These are phyloP conservation scores for Rehmannia glutinosa DNA, from an alignment of 257 asterid species.

Conservation along the genomic window DNA sequence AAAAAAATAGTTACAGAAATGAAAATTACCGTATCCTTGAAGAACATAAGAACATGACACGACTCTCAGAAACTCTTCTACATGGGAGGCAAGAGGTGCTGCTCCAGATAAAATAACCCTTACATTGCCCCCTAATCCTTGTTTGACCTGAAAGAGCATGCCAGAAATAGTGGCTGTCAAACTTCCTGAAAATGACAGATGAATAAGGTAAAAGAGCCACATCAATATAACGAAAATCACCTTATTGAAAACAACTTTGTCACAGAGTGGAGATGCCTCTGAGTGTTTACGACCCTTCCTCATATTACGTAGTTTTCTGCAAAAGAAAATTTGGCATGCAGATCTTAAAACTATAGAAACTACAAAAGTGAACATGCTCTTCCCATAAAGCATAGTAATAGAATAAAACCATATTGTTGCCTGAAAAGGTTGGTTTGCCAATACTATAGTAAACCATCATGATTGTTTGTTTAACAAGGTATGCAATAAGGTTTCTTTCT, in stretches of 20 bases:
- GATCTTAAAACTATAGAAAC: conserved; percentile 19
- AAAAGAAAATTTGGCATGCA: background rate
- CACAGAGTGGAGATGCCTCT: conserved; percentile 73
- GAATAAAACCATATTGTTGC: background rate
- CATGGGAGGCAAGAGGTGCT: conserved; percentile 96
- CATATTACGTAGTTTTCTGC: conserved; percentile 74
- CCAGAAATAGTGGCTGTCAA: conserved; percentile 8
- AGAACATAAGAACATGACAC: conserved; percentile 78
- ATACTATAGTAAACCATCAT: background rate
- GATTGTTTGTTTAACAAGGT: background rate
- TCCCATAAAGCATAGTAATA: background rate
- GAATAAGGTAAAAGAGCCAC: conserved; percentile 5
- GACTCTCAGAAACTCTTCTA: conserved; percentile 84
- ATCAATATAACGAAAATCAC: conserved; percentile 30
- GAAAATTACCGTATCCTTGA: conserved; percentile 89
- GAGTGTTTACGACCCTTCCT: conserved; percentile 59
- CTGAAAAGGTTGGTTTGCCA: background rate
- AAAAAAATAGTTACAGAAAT: conserved; percentile 3
- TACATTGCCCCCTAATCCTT: conserved; percentile 90
- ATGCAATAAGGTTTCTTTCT: background rate
- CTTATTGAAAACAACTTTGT: conserved; percentile 87
- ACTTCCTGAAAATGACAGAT: conserved; percentile 9
- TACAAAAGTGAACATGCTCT: background rate
- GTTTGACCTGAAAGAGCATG: conserved; percentile 59
- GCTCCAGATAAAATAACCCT: conserved; percentile 93